Evolutionary conservation across 495 filamentous ascomycete genomes (phyloP), one percentile per base, ranked within the genome.

Genomic region (Trichoderma asperelloides): DNA sequence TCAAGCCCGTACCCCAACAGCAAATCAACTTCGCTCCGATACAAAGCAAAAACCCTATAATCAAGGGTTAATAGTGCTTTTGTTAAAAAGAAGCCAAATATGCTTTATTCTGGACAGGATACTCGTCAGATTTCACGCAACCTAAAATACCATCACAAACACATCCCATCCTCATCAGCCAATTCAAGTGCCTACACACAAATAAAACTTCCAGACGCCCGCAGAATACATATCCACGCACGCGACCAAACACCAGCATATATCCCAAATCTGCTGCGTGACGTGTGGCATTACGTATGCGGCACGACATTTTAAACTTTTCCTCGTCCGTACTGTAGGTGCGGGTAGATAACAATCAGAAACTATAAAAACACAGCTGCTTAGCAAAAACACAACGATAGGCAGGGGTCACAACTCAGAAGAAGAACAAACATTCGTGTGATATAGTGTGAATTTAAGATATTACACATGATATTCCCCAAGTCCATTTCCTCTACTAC

Each of bases 241-340:
- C 43, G 18, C 43, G 43, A 15, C 43, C 3, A 8, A 47, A 18
- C 43, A 47, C 13, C 43, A 33, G 33, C 33, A 7, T 8, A 33
- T 8, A 8, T 37, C 33, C 33, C 9, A 47, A 5, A 47, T 15
- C 4, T 47, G 43, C 13, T 27, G 9, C 27, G 23, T 60, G 23
- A 60, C 55, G 55, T 60, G 55, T 28, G 55, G 25, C 8, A 60
- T 60, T 60, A 60, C 55, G 55, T 60, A 13, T 60, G 55, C 27
- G 55, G 55, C 55, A 60, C 55, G n/a, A 27, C 55, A 27, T n/a
- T 33, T 60, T 30, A 13, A 28, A 30, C 15, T 30, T 30, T 60
- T 47, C 43, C 15, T 47, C 15, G 43, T 13, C 13, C n/a, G 13
- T 47, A 12, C 15, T 16, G 25, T 60, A 60, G 25, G 25, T 13